Evolutionary conservation across 306 rosid genomes (phyloP).

Genomic region (Castanea crenata): DNA sequence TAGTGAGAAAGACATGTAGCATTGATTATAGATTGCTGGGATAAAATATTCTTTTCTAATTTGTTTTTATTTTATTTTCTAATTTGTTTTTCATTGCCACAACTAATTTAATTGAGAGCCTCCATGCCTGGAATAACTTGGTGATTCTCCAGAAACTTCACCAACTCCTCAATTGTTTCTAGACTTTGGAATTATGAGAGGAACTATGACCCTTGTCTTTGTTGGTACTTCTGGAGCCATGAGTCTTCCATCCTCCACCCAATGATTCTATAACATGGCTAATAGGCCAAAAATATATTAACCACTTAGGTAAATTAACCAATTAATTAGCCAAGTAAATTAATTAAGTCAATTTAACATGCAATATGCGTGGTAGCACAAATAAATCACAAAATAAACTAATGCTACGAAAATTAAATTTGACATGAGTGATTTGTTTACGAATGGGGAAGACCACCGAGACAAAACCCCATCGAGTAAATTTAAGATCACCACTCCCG

Average conservation of each 20-base stretch:
- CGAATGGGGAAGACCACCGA: too few relatives aligned
- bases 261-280: slow-evolving; percentile 51
- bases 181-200: slow-evolving; percentile 59
- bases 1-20: background rate
- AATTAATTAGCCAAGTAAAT: too few relatives aligned
- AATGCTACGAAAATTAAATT: too few relatives aligned
- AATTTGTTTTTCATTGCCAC: background rate
- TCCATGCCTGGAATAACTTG: background rate
- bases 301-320: too few relatives aligned
- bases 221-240: slow-evolving; percentile 63
- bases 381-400: too few relatives aligned
- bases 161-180: slow-evolving; percentile 62
- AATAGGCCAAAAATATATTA: too few relatives aligned
- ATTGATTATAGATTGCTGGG: background rate
- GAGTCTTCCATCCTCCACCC: slow-evolving; percentile 49
- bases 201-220: slow-evolving; percentile 90
- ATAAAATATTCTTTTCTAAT: background rate
- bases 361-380: too few relatives aligned
- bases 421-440: too few relatives aligned
- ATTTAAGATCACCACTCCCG: too few relatives aligned
- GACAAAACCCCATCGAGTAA: too few relatives aligned
- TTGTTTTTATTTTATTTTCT: background rate
- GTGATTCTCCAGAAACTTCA: slow-evolving; percentile 20
- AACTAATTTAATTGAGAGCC: background rate
- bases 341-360: too few relatives aligned